Base-by-base conservation (phyloP, 192 early-diverging fungal species). In the Coemansia sp. region DNA sequence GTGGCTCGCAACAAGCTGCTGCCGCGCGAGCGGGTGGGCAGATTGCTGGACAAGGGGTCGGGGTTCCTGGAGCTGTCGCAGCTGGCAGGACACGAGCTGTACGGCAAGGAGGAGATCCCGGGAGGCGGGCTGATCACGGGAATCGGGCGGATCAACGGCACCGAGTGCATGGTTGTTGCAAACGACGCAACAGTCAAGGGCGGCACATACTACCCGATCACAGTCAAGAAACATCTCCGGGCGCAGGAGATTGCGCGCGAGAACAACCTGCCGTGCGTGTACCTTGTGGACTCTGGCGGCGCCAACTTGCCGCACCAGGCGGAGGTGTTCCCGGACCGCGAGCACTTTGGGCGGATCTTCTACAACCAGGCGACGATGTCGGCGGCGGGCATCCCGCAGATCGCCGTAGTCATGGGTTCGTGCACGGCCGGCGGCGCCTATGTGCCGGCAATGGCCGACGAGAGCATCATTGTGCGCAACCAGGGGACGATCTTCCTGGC, bases 171-270 rank as follows among this genome's bases (percentile, higher is more conserved):
- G 85, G 88, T 98, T 54, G 92, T 98, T 22, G 94, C 96, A 17
- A 98, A 98, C 78, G 94, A 98, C 74, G 89, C 94, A 3, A 98
- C 96, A 1, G 96, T 98, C 56, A 98, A 98, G 82, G 96, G 96
- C 67, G 96, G 96, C 57, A 90, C 94, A 42, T 98, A 98, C 82
- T 98, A 94, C 65, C 96, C 96, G 36, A 88, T 91, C 52, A 88
- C 90, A 50, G 96, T 97, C 50, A 96, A 96, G 83, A 98, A 98
- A 85, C 96, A 98, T 72, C 76, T 98, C 62, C 86, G 96, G 20
- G 96, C 96, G 23, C 96, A 98, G 81, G 96, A 98, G 72, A 93
- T 98, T 62, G 96, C 94, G 15, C 83, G 77, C 55, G 94, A 96
- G 79, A 98, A 98, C 85, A 69, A 82, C 17, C 79, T 98, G 50